Evolutionary conservation across 768 basidiomycete species (phyloP), one percentile per base, ranked within the genome.

Genomic region (Pleurotus eryngii): DNA sequence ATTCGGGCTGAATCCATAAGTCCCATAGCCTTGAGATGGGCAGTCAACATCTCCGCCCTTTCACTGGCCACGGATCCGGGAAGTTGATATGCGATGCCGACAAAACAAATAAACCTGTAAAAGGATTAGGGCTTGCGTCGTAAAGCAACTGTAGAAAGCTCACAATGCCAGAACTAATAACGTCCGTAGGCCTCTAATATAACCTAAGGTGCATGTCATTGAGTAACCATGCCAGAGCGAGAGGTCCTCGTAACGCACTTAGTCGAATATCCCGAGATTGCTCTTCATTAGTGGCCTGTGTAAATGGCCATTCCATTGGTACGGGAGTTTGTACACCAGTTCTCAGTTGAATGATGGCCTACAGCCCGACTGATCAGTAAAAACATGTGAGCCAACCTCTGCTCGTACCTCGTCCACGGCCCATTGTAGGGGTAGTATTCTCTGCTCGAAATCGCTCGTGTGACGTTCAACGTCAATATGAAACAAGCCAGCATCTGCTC

Each of bases 21-120:
- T 6, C 90, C 90, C 90, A 92, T 92, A 2, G 82, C 88, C 64
- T 86, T 86, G 77, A 92, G 82, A 64, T 92, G 88, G 6, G 81
- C 72, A 0, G 90, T 90, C 30, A 92, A 67, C 14, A 80, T 69
- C 54, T 74, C 77, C 0, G 89, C 84, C 42, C 89, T 77, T 67
- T 92, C 90, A 4, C 76, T 77, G 11, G 84, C 74, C 45, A 88
- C 81, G 6, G 85, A 78, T 2, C 89, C 90, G 11, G 90, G 86
- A 2, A 90, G 78, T 60, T 92, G 90, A 64, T 92, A 92, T 0
- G 84, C 76, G 45, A 92, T 86, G 20, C 89, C 89, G 35, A 89
- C 71, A 67, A 82, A 92, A 55, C 81, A 80, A 12, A 91, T 70
- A 63, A 90, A 91, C 24, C 86, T 88, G 1, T 53, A 43, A 47